A percentile compares a stretch with the other conserved stretches of the same genome.
These are phyloP conservation scores for Hansenula sp. DNA, from an alignment of 1,139 yeast genomes.

Conservation along the genomic window DNA sequence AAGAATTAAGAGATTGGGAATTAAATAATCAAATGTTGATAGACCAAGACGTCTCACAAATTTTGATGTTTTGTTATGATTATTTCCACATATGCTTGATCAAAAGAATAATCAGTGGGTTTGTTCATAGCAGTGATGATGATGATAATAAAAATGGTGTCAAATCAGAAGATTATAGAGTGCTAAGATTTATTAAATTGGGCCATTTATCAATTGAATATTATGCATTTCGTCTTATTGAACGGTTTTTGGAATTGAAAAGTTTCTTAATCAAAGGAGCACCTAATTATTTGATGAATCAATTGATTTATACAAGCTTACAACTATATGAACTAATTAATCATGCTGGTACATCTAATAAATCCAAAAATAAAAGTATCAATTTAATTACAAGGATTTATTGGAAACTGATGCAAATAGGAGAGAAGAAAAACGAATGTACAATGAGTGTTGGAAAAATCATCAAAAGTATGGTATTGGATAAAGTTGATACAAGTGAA, in stretches of 20 bases:
- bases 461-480: constrained; percentile 33
- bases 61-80: constrained; percentile 38
- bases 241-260: constrained; percentile 38
- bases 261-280: constrained; percentile 44
- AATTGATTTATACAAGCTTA: constrained; percentile 47
- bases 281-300: constrained; percentile 44
- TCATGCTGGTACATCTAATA: constrained; percentile 25
- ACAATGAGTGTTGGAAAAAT: constrained; percentile 52
- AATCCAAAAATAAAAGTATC: constrained; percentile 35
- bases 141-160: neutral
- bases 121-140: neutral
- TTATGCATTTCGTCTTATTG: constrained; percentile 38
- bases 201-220: constrained; percentile 36
- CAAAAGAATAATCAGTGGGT: constrained; percentile 28
- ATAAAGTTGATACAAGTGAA: constrained; percentile 31
- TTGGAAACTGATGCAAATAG: constrained; percentile 52
- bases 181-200: constrained; percentile 20
- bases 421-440: constrained; percentile 49
- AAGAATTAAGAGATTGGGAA: constrained; percentile 37
- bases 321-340: constrained; percentile 43
- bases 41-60: constrained; percentile 40
- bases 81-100: constrained; percentile 40
- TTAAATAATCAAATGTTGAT: constrained; percentile 38
- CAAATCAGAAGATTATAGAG: constrained; percentile 6
- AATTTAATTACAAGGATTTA: constrained; percentile 45